Evolutionary conservation across 441 rosid species (phyloP).

Genomic region (Gossypium trilobum): DNA sequence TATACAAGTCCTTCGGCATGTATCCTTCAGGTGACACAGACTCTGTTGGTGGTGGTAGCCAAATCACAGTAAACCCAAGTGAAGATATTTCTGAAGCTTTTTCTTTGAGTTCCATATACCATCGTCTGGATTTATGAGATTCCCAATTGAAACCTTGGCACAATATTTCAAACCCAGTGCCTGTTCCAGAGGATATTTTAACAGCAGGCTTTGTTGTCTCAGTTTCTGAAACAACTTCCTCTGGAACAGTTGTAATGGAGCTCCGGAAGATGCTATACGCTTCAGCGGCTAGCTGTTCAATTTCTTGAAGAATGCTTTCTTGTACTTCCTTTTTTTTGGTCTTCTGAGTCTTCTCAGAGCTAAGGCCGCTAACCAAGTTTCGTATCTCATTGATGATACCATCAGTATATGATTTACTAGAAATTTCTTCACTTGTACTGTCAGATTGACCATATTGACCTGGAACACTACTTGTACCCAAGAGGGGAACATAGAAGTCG

Average conservation of each 20-base stretch:
- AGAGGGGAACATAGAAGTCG: slow-evolving; percentile 74
- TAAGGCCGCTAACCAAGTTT: slow-evolving; percentile 57
- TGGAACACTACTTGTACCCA: slow-evolving; percentile 34
- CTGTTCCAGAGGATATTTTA: slow-evolving; percentile 63
- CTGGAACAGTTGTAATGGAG: slow-evolving; percentile 48
- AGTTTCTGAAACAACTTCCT: slow-evolving; percentile 37
- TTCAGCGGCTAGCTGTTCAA: slow-evolving; percentile 94
- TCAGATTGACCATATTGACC: slow-evolving; percentile 30
- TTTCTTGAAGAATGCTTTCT: slow-evolving; percentile 81
- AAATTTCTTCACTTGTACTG: slow-evolving; percentile 31
- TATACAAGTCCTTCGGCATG: slow-evolving; percentile 88
- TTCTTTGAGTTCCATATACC: slow-evolving; percentile 73
- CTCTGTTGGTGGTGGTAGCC: slow-evolving; percentile 97
- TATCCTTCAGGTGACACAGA: slow-evolving; percentile 99
- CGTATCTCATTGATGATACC: slow-evolving; percentile 74
- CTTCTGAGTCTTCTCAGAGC: slow-evolving; percentile 42
- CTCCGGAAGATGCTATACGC: slow-evolving; percentile 89
- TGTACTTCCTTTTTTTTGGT: slow-evolving; percentile 64
- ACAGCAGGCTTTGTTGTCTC: slow-evolving; percentile 34
- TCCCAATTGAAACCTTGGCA: slow-evolving; percentile 98
- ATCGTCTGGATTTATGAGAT: slow-evolving; percentile 79
- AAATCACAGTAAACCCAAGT: slow-evolving; percentile 74
- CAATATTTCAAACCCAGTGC: slow-evolving; percentile 76
- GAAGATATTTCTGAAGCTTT: slow-evolving; percentile 56
- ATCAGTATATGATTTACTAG: slow-evolving; percentile 37